These are phyloP conservation scores for Ulmus americana DNA, from an alignment of 331 rosid species.

Conservation along the genomic window DNA sequence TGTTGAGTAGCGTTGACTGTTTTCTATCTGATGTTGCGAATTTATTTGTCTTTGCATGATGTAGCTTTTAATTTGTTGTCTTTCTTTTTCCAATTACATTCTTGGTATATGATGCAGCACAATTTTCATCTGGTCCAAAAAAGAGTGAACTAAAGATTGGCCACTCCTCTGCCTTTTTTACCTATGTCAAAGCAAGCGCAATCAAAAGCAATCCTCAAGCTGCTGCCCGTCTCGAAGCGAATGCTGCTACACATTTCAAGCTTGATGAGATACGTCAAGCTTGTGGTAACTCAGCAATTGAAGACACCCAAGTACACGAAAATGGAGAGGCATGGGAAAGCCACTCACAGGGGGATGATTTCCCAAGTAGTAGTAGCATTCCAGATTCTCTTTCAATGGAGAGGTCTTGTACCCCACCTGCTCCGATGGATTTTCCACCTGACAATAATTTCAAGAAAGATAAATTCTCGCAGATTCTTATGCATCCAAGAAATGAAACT, in stretches of 20 bases:
- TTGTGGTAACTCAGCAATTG: constrained; percentile 34
- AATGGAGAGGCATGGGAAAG: constrained; percentile 58
- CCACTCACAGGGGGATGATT: constrained; percentile 55
- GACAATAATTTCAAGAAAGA: constrained; percentile 46
- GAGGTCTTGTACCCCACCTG: constrained; percentile 76
- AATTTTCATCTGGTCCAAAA: constrained; percentile 57
- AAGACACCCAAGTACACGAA: constrained; percentile 38
- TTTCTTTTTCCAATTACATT: not conserved
- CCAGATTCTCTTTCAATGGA: constrained; percentile 78
- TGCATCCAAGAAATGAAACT: constrained; percentile 45
- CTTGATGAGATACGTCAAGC: constrained; percentile 40
- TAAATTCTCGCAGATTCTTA: constrained; percentile 34
- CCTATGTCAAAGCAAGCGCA: constrained; percentile 61
- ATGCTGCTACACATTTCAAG: constrained; percentile 29
- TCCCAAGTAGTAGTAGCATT: constrained; percentile 58
- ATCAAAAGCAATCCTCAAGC: constrained; percentile 43
- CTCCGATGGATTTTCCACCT: constrained; percentile 46
- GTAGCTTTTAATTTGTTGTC: no score
- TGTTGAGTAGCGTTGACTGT: not conserved
- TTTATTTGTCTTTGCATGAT: no score
- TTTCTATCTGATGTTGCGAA: no score
- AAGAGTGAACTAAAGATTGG: constrained; percentile 88
- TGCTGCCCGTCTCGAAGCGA: constrained; percentile 33
- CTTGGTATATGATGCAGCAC: constrained; percentile 33
- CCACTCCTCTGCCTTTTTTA: constrained; percentile 86